These are phyloP conservation scores for Leccinum griseonigrum DNA, from an alignment of 1,284 basidiomycete species.

Conservation along the genomic window DNA sequence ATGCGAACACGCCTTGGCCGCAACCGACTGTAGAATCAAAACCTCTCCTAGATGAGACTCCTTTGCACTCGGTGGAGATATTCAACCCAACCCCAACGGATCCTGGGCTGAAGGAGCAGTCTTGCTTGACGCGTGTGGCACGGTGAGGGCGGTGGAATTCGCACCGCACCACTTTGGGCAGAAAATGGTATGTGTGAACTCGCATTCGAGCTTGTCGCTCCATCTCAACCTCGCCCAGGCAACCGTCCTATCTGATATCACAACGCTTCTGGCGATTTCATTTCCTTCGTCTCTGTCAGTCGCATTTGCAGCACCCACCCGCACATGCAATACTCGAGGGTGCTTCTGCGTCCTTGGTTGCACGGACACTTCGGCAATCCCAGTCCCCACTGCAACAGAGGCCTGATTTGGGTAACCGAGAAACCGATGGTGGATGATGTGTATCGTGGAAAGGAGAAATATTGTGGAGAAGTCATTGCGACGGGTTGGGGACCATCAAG, in stretches of 20 bases:
- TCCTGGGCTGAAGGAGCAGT: slow-evolving; percentile 73
- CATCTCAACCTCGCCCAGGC: slow-evolving; percentile 49
- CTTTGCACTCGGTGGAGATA: too few species aligned
- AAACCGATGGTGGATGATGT: slow-evolving; percentile 89
- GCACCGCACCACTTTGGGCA: slow-evolving; percentile 83
- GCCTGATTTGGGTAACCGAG: slow-evolving; percentile 60
- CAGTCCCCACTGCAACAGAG: slow-evolving; percentile 44
- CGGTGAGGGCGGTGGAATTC: slow-evolving; percentile 82
- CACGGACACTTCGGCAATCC: slow-evolving; percentile 60
- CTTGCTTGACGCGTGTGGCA: slow-evolving; percentile 80
- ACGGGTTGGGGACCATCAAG: slow-evolving; percentile 72
- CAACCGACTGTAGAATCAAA: slow-evolving; percentile 55
- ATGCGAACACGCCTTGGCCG: slow-evolving; percentile 6
- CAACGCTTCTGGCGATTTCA: slow-evolving; percentile 47
- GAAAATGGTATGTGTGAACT: slow-evolving; percentile 62
- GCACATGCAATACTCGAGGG: slow-evolving; percentile 53
- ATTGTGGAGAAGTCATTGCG: slow-evolving; percentile 89
- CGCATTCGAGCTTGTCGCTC: not conserved
- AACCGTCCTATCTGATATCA: slow-evolving; percentile 83
- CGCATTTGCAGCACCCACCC: slow-evolving; percentile 66
- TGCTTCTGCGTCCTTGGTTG: slow-evolving; percentile 55
- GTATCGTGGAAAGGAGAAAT: slow-evolving; percentile 89
- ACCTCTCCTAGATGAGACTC: slow-evolving; percentile 66
- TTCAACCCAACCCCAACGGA: too few species aligned
- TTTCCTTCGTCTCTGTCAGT: slow-evolving; percentile 46